Base-by-base conservation (phyloP, 768 basidiomycete species). In the Tulasnella sp. region DNA sequence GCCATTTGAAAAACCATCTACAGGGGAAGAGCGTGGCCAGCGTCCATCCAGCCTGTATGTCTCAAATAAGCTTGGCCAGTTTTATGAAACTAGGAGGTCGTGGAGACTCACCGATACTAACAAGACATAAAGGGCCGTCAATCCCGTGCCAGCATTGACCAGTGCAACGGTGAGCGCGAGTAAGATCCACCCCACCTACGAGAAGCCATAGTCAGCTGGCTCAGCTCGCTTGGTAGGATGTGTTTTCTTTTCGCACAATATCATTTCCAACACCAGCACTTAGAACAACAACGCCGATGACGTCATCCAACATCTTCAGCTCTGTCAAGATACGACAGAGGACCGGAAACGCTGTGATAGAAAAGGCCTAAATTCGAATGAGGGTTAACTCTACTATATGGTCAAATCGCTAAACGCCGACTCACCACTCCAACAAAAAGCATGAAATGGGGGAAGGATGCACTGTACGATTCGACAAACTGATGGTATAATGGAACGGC, bases 221-320 rank as follows among this genome's bases (percentile, higher is more conserved):
- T n/a, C n/a, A n/a, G n/a, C n/a, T n/a, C n/a, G n/a, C n/a, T n/a
- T n/a, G n/a, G n/a, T n/a, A n/a, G n/a, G n/a, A n/a, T n/a, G n/a
- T n/a, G n/a, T n/a, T n/a, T n/a, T n/a, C n/a, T n/a, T n/a, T n/a
- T n/a, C 55, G 24, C 47, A 59, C 71, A 63, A 92, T 85, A 70
- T 89, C 88, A 67, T 88, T 86, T 4, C 85, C 90, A 2, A 98
- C 89, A 9, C 94, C 95, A 0, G 94, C 92, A 1, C 88, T 88
- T 2, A 99, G 79, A 0, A 93, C 93, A 24, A 96, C 83, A 61
- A 96, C 84, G 4, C 94, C 96, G 34, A 99, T 91, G 0, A 83
- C 85, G 0, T 91, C 96, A 61, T 93, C 88, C 63, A 98, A 77
- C 1, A 99, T 75, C 70, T 93, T 92, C 58, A 95, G 80, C 68